Evolutionary conservation across 495 filamentous ascomycete species (phyloP).

Genomic region (Penicillium psychrofluorescens): DNA sequence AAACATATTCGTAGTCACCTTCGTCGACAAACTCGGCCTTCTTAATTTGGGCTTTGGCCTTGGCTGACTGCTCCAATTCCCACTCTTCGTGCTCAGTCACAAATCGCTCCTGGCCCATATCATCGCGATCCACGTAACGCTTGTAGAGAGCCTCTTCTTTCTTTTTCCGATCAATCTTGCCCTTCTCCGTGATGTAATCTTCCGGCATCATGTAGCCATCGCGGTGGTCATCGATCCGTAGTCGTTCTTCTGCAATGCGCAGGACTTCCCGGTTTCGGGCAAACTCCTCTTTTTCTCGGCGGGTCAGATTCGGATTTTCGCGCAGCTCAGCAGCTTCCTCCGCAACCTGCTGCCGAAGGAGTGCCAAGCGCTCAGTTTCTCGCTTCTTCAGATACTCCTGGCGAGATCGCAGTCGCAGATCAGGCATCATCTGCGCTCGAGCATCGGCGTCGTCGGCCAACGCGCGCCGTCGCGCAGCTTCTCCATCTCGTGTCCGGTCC

Average conservation of each 20-base stretch:
- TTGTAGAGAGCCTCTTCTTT: conserved; percentile 88
- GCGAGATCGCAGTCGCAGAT: conserved; percentile 72
- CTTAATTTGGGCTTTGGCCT: conserved; percentile 82
- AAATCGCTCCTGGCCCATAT: conserved; percentile 80
- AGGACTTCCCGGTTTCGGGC: conserved; percentile 83
- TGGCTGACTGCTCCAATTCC: conserved; percentile 85
- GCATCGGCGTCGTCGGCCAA: conserved; percentile 59
- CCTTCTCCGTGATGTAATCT: conserved; percentile 89
- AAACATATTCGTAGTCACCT: conserved; percentile 89
- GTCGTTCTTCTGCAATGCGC: conserved; percentile 77
- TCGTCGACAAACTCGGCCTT: conserved; percentile 68
- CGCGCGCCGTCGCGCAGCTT: conserved; percentile 50
- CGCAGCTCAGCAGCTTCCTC: conserved; percentile 82
- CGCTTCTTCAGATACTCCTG: conserved; percentile 93
- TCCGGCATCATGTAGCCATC: conserved; percentile 94
- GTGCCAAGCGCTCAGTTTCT: conserved; percentile 73
- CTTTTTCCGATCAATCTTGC: conserved; percentile 81
- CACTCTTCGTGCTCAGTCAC: conserved; percentile 94
- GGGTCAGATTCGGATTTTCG: conserved; percentile 66
- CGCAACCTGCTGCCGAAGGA: conserved; percentile 83
- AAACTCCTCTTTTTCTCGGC: conserved; percentile 83
- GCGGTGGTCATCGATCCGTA: conserved; percentile 82
- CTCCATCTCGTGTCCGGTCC: conserved; percentile 53
- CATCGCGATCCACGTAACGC: conserved; percentile 83
- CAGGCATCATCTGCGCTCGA: conserved; percentile 58